Evolutionary conservation across 1,284 basidiomycete species (phyloP).

Genomic region (Cystobasidium slooffiae): DNA sequence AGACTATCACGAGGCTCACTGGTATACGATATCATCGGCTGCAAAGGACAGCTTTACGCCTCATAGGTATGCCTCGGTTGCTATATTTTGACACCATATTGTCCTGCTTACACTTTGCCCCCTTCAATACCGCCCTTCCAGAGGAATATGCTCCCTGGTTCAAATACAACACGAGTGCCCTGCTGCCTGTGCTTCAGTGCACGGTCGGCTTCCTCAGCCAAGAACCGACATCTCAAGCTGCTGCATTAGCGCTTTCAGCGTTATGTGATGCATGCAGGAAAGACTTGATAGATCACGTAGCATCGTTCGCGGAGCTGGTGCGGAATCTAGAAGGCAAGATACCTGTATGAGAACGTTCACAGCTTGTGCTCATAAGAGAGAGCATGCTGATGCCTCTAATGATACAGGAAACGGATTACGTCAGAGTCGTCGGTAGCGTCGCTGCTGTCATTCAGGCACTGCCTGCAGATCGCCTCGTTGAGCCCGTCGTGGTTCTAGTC

Average conservation of each 20-base stretch:
- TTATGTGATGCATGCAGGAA: slow-evolving; percentile 52
- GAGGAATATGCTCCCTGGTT: slow-evolving; percentile 53
- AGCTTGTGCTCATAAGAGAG: background rate
- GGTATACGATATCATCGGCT: slow-evolving; percentile 31
- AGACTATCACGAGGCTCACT: slow-evolving; percentile 33
- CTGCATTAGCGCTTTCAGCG: slow-evolving; percentile 49
- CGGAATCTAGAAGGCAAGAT: slow-evolving; percentile 50
- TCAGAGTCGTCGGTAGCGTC: slow-evolving; percentile 53
- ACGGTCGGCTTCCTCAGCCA: slow-evolving; percentile 46
- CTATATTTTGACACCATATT: background rate
- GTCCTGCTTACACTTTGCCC: background rate
- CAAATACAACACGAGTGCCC: slow-evolving; percentile 45
- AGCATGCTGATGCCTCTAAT: background rate
- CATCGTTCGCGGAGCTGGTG: slow-evolving; percentile 52
- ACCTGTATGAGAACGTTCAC: slow-evolving; percentile 42
- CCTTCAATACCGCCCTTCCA: slow-evolving; percentile 22
- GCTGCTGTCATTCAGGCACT: slow-evolving; percentile 54
- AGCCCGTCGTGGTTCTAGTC: slow-evolving; percentile 46
- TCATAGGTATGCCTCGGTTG: slow-evolving; percentile 37
- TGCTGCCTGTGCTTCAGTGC: slow-evolving; percentile 46
- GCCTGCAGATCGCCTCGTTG: slow-evolving; percentile 42
- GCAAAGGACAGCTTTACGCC: slow-evolving; percentile 46
- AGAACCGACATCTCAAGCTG: slow-evolving; percentile 44
- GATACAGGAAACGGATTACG: slow-evolving; percentile 49
- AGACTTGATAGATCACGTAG: slow-evolving; percentile 49